Evolutionary conservation across 2,329 filamentous ascomycete genomes (phyloP).

Genomic region (Epichloe hybrida): DNA sequence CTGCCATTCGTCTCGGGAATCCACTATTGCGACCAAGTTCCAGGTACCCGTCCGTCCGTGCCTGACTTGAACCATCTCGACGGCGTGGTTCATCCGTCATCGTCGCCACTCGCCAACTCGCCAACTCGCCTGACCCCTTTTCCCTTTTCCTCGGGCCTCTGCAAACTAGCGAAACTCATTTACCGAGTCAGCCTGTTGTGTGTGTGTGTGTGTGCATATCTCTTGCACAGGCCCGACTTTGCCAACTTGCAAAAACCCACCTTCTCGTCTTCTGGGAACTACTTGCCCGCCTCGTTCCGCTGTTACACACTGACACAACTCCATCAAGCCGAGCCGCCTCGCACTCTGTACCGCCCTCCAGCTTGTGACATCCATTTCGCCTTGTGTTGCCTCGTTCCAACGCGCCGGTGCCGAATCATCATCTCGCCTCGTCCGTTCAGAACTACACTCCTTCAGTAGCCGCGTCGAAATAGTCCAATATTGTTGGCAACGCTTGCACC

Average conservation of each 20-base stretch:
- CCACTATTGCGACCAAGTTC: constrained; percentile 8
- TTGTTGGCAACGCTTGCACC: constrained; percentile 23
- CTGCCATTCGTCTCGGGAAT: constrained; percentile 6
- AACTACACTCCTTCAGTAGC: constrained; percentile 14
- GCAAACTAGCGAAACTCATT: neutral
- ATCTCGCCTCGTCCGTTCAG: constrained; percentile 16
- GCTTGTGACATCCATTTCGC: constrained; percentile 16
- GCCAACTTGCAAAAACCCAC: neutral
- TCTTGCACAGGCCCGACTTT: neutral
- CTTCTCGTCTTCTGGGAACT: neutral
- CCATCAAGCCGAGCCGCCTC: constrained; percentile 6
- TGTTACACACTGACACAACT: constrained; percentile 9
- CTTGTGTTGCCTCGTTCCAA: constrained; percentile 19
- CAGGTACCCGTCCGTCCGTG: constrained; percentile 12
- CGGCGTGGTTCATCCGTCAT: constrained; percentile 2
- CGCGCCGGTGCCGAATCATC: constrained; percentile 20
- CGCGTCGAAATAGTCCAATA: constrained; percentile 19
- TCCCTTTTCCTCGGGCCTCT: neutral
- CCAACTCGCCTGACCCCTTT: neutral
- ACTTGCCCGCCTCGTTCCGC: constrained; percentile 1
- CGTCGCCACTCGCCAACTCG: neutral
- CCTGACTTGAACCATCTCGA: constrained; percentile 4
- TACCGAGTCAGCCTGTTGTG: neutral
- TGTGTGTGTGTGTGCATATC: neutral
- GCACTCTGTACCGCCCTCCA: constrained; percentile 5